phyloP scores from a whole-genome alignment of 768 basidiomycete species.

The Bullera alba region DNA sequence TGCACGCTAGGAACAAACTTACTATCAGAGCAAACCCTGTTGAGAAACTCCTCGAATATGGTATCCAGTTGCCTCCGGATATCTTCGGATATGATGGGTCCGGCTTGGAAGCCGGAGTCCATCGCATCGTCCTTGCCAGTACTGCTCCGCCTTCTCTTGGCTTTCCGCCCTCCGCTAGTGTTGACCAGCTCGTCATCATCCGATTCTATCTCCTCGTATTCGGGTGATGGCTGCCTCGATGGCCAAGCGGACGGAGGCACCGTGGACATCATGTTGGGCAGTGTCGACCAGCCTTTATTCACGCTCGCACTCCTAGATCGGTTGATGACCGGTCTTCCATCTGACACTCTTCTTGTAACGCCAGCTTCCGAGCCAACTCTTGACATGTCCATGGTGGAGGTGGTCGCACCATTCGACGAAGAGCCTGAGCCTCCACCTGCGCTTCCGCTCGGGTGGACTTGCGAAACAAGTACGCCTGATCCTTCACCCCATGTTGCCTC shows the following conservation, averaged over 20 bases:
- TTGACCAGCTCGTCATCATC: constrained; percentile 33
- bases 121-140: constrained; percentile 20
- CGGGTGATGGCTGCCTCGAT: constrained; percentile 25
- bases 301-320: constrained; percentile 31
- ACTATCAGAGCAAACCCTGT: constrained; percentile 82
- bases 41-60: constrained; percentile 85
- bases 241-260: constrained; percentile 31
- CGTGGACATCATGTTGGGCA: constrained; percentile 25
- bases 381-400: neutral
- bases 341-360: neutral
- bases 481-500: constrained; percentile 22
- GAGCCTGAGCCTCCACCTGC: too few relatives aligned
- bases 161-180: too few relatives aligned
- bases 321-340: constrained; percentile 23
- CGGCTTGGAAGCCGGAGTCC: constrained; percentile 16
- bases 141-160: constrained; percentile 36
- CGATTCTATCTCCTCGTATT: constrained; percentile 34
- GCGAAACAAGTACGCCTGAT: too few relatives aligned
- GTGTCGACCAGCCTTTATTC: constrained; percentile 11
- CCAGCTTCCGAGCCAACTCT: neutral
- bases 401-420: too few relatives aligned
- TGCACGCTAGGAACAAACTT: constrained; percentile 42
- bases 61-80: constrained; percentile 75
- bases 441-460: too few relatives aligned
- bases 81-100: constrained; percentile 50